Conservation (phyloP, 2,329 filamentous ascomycete genomes). For the Aspergillus versicolor region DNA sequence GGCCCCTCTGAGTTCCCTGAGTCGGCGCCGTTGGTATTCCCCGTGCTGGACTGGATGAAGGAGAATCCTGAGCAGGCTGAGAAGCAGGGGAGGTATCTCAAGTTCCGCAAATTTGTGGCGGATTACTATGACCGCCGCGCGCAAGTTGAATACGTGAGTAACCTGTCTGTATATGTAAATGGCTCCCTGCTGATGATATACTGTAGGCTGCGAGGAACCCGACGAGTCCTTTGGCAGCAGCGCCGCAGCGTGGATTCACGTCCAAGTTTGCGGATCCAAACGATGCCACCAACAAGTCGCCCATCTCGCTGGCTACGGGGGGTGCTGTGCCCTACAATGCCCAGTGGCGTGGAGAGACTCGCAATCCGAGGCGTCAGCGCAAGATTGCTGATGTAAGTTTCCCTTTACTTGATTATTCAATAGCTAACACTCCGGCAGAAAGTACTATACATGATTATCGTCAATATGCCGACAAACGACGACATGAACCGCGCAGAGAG, state of each 20-base stretch:
- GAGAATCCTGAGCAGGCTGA: neutral
- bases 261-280: neutral
- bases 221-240: neutral
- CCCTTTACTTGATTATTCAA: neutral
- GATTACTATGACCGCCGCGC: conserved; percentile 8
- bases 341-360: neutral
- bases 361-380: neutral
- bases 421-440: neutral
- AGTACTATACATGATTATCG: neutral
- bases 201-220: neutral
- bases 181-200: too few species aligned
- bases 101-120: conserved; percentile 4
- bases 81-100: neutral
- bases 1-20: neutral
- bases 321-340: neutral
- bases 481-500: neutral
- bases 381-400: neutral
- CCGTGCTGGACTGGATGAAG: conserved; percentile 2
- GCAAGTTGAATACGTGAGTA: conserved; percentile 4
- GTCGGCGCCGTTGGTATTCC: conserved; percentile 3
- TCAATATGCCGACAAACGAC: neutral
- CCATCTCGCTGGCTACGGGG: neutral
- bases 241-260: neutral
- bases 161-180: too few species aligned
- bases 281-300: neutral